Conservation (phyloP, 306 rosid genomes). For the Fragaria ananassa region DNA sequence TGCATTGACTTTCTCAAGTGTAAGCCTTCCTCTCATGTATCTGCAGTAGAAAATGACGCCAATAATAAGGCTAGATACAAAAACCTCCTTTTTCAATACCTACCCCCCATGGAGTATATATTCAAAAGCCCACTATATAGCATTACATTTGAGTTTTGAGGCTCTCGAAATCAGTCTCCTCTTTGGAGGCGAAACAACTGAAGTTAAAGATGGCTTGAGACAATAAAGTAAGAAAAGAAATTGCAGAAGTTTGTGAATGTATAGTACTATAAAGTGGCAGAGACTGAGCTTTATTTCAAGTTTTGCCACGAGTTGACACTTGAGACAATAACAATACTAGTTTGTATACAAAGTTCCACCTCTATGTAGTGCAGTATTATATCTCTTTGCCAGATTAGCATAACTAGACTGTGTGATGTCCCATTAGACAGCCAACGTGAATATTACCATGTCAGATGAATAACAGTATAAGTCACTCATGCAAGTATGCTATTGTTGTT, state of each 20-base stretch:
- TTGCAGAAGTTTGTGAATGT: no score
- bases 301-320: background rate
- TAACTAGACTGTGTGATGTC: background rate
- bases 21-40: constrained; percentile 96
- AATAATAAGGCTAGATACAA: background rate
- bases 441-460: background rate
- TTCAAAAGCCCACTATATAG: background rate
- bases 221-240: no score
- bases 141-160: background rate
- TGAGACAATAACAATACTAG: background rate
- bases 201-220: background rate
- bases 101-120: background rate
- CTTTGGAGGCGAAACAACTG: background rate
- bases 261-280: no score
- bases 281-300: background rate
- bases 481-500: background rate
- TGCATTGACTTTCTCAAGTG: constrained; percentile 84
- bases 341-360: background rate
- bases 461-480: background rate
- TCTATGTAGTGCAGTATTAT: background rate
- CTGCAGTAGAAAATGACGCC: constrained; percentile 28
- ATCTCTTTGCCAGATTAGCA: background rate
- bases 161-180: background rate
- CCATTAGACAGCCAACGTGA: background rate
- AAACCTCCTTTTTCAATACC: background rate